Evolutionary conservation across 306 rosid genomes (phyloP), one percentile per base, ranked within the genome.

Genomic region (Castanea mollissima): DNA sequence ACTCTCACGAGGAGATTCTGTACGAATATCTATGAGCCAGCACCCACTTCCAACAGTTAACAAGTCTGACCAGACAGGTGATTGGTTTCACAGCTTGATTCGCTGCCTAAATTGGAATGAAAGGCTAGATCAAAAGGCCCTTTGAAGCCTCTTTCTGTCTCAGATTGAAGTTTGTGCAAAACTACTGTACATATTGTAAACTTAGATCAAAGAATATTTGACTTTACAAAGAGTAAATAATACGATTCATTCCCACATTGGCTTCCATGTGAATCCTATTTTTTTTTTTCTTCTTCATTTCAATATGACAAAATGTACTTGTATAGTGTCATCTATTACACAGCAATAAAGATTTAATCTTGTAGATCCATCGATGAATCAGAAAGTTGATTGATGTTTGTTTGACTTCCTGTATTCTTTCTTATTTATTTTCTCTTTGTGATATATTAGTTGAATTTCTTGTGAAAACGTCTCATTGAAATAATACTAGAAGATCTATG

Each of bases 101-200:
- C 97, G 98, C 70, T 95, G 99, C 96, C 87, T 95, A 79, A 95
- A 93, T 82, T 95, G 99, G 99, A 95, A 95, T 41, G 99, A 93
- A 83, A 93, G 99, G 82, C 94, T 90, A 71, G 99, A 95, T 75
- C 99, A 95, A 59, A 95, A 88, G 97, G 99, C 99, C 78, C 85
- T 93, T 55, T 93, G 85, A 89, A 80, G 80, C 78, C 74, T 69
- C 54, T 49, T 55, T 34, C 63, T 64, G 21, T 57, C 60, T 35
- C 59, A 57, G 83, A 38, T 38, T 49, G 68, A 75, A 70, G 78
- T 69, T 57, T 58, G 27, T 89, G 87, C 85, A 85, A 67, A 67
- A 85, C 74, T 78, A 74, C 72, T 89, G 94, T 89, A 87, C 82
- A 90, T 64, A 81, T 10, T 82, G 74, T 76, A 86, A 52, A 63